phyloP scores from a whole-genome alignment of 345 rosid species.

The Syzygium jambos region DNA sequence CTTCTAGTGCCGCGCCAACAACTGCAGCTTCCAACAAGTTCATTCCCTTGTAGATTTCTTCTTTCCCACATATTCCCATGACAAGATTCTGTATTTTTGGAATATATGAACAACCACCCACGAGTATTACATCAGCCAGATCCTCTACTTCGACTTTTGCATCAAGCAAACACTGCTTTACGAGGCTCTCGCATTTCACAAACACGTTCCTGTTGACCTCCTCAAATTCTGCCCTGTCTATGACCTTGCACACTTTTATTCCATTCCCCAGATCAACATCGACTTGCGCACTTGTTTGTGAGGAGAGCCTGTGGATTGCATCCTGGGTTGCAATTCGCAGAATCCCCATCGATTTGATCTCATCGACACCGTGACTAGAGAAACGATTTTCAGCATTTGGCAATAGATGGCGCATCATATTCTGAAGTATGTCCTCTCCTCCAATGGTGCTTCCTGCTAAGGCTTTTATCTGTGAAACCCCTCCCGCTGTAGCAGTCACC shows the following conservation, averaged over 20 bases:
- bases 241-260: slow-evolving; percentile 31
- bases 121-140: slow-evolving; percentile 58
- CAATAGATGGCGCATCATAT: slow-evolving; percentile 48
- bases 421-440: slow-evolving; percentile 84
- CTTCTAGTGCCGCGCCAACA: slow-evolving; percentile 79
- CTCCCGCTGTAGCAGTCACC: slow-evolving; percentile 80
- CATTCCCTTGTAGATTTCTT: slow-evolving; percentile 46
- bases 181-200: slow-evolving; percentile 51
- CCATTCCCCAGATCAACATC: slow-evolving; percentile 68
- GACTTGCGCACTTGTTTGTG: slow-evolving; percentile 31
- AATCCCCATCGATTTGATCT: slow-evolving; percentile 33
- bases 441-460: slow-evolving; percentile 63
- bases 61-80: slow-evolving; percentile 34
- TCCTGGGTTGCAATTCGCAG: slow-evolving; percentile 80
- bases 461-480: slow-evolving; percentile 86
- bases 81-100: slow-evolving; percentile 46
- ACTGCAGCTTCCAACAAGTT: slow-evolving; percentile 75
- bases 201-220: slow-evolving; percentile 51
- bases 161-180: slow-evolving; percentile 55
- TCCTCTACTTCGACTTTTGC: slow-evolving; percentile 52
- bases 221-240: slow-evolving; percentile 60
- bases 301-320: slow-evolving; percentile 60
- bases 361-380: slow-evolving; percentile 25
- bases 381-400: slow-evolving; percentile 36
- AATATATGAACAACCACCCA: slow-evolving; percentile 80